Percentiles rank a stretch among this genome's conserved stretches.
Evolutionary conservation across 2,329 filamentous ascomycete species (phyloP).

Genomic region (Neophaeococcomyces mojaviensis): DNA sequence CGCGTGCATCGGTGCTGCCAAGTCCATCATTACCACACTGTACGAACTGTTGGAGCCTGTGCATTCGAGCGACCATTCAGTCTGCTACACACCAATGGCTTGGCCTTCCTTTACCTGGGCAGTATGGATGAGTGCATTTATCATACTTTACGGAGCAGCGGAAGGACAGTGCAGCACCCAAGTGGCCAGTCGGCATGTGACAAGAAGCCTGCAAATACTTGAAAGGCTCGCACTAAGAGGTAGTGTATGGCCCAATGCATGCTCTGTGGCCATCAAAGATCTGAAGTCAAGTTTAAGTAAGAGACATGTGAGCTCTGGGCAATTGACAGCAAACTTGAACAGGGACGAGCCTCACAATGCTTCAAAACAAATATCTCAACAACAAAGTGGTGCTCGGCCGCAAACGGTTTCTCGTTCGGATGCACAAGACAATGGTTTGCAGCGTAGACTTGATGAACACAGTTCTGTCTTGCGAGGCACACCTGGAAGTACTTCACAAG

Average conservation of each 20-base stretch:
- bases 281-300: constrained; percentile 26
- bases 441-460: no score
- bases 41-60: constrained; percentile 27
- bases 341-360: not conserved
- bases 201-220: constrained; percentile 27
- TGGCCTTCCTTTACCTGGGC: constrained; percentile 50
- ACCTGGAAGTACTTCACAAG: no score
- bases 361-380: not conserved
- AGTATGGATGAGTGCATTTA: constrained; percentile 47
- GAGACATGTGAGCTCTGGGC: not conserved
- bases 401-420: no score
- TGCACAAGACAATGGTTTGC: no score
- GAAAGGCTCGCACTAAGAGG: constrained; percentile 29
- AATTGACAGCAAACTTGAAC: not conserved
- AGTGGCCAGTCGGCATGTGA: constrained; percentile 35
- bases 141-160: constrained; percentile 45
- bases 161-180: constrained; percentile 36
- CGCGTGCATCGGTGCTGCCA: constrained; percentile 45
- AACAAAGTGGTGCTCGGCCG: no score
- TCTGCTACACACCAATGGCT: constrained; percentile 29
- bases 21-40: constrained; percentile 39
- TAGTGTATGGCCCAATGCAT: constrained; percentile 33
- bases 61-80: not conserved
- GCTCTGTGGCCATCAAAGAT: constrained; percentile 32
- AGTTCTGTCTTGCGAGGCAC: no score